phyloP scores from a whole-genome alignment of 495 filamentous ascomycete species.

The Geoglossum glabrum region DNA sequence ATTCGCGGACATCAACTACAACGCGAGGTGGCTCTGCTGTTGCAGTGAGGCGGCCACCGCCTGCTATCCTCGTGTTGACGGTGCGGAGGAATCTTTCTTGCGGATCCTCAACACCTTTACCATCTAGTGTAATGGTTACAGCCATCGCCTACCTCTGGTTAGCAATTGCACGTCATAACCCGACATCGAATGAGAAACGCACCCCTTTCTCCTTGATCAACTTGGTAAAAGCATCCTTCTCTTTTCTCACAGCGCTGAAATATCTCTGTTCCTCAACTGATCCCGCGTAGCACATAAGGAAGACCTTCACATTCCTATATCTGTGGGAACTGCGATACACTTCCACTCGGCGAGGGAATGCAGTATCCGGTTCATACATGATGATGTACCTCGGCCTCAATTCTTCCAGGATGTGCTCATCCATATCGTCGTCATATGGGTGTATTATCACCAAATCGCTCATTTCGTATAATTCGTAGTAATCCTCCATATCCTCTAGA shows the following conservation, averaged over 20 bases:
- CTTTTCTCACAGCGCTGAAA: constrained; percentile 64
- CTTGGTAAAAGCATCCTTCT: constrained; percentile 88
- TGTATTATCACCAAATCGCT: constrained; percentile 74
- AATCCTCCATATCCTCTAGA: constrained; percentile 74
- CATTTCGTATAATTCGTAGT: constrained; percentile 86
- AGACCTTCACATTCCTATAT: constrained; percentile 72
- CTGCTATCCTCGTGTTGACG: constrained; percentile 90
- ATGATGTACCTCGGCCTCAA: constrained; percentile 83
- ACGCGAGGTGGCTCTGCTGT: constrained; percentile 79
- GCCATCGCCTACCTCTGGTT: constrained; percentile 44
- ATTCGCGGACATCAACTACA: constrained; percentile 89
- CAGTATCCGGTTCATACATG: constrained; percentile 95
- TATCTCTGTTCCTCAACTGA: constrained; percentile 96
- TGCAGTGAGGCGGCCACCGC: constrained; percentile 70
- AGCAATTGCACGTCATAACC: background rate
- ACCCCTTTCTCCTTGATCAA: constrained; percentile 80
- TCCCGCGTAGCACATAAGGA: constrained; percentile 87
- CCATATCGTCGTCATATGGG: constrained; percentile 86
- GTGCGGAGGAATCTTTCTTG: constrained; percentile 89
- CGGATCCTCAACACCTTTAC: constrained; percentile 51
- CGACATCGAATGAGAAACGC: constrained; percentile 9
- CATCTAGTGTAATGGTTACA: constrained; percentile 57
- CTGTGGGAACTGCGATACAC: constrained; percentile 89
- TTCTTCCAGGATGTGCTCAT: constrained; percentile 89
- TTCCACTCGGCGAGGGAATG: constrained; percentile 85